Base-by-base conservation (phyloP, 2,329 filamentous ascomycete genomes). In the Trichophyton schoenleinii region DNA sequence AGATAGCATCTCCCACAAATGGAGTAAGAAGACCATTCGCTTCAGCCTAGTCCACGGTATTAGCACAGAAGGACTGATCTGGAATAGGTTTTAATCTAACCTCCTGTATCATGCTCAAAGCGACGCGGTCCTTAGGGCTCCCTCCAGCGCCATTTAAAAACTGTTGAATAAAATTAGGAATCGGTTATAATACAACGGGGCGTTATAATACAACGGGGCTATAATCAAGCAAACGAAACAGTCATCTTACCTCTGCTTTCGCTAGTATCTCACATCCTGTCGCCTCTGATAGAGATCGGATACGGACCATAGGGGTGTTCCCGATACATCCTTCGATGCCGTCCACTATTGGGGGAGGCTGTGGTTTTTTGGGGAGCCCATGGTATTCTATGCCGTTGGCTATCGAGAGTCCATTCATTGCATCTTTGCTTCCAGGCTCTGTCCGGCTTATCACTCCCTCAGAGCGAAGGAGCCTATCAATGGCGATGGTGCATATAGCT, bases 61-160 rank as follows among this genome's bases (percentile, higher is more conserved):
- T 36, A 64, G 46, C 55, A 58, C 7, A 13, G 8, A 46, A 6
- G 13, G 8, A 61, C 3, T n/a, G 8, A 6, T 31, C 15, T 20
- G 5, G n/a, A 13, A 38, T 60, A 22, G 15, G 15, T 9, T 41
- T 22, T 2, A 22, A 48, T n/a, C 58, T 42, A 18, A 63, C 80
- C 71, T 79, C 78, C 62, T 84, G 77, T 71, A 99, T 95, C 80
- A 97, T 95, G 74, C 83, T 88, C 42, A 97, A 81, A 1, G 94
- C 94, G 13, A 99, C 94, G 60, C 94, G 84, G 74, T 99, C 94
- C 74, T 99, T 99, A 46, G 94, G 91, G 67, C 88, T 94, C 68
- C 89, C 89, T 15, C 94, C 94, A 2, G 91, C 92, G 58, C 91
- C 94, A 75, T 99, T 97, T 60, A 99, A 82, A 70, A 95, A 95